phyloP scores from a whole-genome alignment of 2,329 filamentous ascomycete species.

The Phyllosticta citriasiana region DNA sequence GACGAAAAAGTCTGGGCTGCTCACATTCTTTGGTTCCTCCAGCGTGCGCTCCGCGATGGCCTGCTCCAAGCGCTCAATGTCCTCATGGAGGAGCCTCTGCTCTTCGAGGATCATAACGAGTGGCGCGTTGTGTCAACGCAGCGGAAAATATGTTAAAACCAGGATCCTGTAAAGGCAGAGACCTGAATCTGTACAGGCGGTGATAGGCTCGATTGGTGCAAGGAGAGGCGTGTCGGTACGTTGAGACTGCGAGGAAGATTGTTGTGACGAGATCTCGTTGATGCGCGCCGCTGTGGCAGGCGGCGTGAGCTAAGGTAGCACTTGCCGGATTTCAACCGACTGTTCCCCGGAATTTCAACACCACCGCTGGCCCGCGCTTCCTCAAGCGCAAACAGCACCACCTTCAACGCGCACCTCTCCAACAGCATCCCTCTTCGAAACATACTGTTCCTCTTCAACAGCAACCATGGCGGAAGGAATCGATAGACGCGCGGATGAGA shows the following conservation, averaged over 20 bases:
- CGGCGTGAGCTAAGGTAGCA: neutral
- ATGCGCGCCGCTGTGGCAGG: neutral
- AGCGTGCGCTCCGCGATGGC: slow-evolving; percentile 80
- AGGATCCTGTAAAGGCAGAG: neutral
- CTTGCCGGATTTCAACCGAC: no score
- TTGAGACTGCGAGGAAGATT: neutral
- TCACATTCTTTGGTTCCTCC: slow-evolving; percentile 80
- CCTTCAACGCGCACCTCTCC: neutral
- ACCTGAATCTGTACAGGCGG: neutral
- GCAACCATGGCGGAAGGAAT: slow-evolving; percentile 80
- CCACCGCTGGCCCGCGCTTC: slow-evolving; percentile 2
- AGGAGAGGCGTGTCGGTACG: neutral
- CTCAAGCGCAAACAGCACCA: slow-evolving; percentile 3
- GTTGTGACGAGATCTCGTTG: neutral
- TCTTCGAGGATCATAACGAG: slow-evolving; percentile 73
- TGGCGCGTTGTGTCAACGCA: slow-evolving; percentile 7
- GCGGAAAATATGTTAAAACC: neutral
- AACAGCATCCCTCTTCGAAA: neutral
- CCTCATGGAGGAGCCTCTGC: slow-evolving; percentile 88
- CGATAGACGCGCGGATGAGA: slow-evolving; percentile 87
- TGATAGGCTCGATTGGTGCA: neutral
- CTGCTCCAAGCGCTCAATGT: slow-evolving; percentile 90
- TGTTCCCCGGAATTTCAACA: slow-evolving; percentile 8
- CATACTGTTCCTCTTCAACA: neutral
- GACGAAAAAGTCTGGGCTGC: slow-evolving; percentile 22